Evolutionary conservation across 495 filamentous ascomycete genomes (phyloP), one percentile per base, ranked within the genome.

Genomic region (Penicillium crystallinum): DNA sequence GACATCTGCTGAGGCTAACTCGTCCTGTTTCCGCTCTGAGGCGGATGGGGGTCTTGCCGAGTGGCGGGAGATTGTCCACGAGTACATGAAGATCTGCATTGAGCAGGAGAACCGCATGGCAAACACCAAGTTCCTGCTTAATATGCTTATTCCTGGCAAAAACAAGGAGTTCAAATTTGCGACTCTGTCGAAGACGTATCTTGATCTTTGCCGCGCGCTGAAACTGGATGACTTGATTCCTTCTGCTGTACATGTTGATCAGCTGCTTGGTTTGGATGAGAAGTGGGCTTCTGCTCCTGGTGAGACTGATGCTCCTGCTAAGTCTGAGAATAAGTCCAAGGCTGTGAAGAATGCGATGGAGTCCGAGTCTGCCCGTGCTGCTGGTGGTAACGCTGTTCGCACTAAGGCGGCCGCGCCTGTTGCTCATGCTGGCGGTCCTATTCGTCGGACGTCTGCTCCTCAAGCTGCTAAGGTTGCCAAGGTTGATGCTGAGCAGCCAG

Each of bases 41-140:
- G 81, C 74, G 0, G 80, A 86, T 25, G 88, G 87, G 2, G 85
- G 86, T 2, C 59, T 85, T 14, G 70, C 78, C 9, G 74, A 78
- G 0, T 97, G 91, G 91, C 63, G 70, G 34, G 85, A 90, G 18
- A 81, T 93, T 2, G 89, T 87, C 2, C 71, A 80, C 52, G 78
- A 84, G 48, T 96, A 96, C 62, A 52, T 97, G 41, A 73, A 77
- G 50, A 79, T 73, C 19, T 81, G 83, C 17, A 68, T 97, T 50
- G 83, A 86, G 46, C 80, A 86, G 34, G 85, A 92, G 62, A 97
- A 97, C 63, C 84, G 86, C 49, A 85, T 87, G 56, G 83, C 86
- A 31, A 98, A 97, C 69, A 96, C 91, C 6, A 97, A 97, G 63
- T 97, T 84, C 62, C 70, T 89, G 18, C 79, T 97, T n/a, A 77